Base-by-base conservation (phyloP, 257 asterid species). In the Scutellaria galericulata region DNA sequence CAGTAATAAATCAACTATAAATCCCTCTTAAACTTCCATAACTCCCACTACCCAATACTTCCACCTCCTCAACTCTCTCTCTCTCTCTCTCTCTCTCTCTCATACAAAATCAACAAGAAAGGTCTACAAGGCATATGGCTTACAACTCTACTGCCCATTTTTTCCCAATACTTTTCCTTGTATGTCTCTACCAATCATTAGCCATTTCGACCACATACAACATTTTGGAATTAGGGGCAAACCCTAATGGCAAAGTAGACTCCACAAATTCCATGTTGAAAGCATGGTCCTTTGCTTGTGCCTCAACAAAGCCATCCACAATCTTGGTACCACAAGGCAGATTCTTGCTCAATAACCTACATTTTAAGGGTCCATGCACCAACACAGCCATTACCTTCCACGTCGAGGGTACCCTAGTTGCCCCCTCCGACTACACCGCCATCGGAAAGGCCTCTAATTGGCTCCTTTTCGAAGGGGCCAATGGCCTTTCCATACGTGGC, bases 271-370 rank as follows among this genome's bases (percentile, higher is more conserved):
- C 90, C 1, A 71, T 89, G 11, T 5, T 27, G 37, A 79, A 20
- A 13, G 94, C 91, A 53, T 89, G 96, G 96, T 61, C 74, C 40
- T 72, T 73, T 4, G 91, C 90, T 24, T 90, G 96, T 74, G 84
- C 73, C 40, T 82, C 88, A 5, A 4, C 56, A 10, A 27, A 55
- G 1, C 85, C 91, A 1, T 71, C 84, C 72, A 79, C 79, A 10
- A 79, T 90, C 27, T 62, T 68, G 4, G 84, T 85, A 1, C 96
- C 96, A 6, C 60, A n/a, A 10, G 95, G 96, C 11, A 66, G 77
- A 58, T 86, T 78, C 83, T 60, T 81, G 70, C 59, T 84, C 37
- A 37, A 60, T 15, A 39, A 46, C 58, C 56, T 76, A 13, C 66
- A 61, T 3, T 82, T 88, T 14, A 61, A 41, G 37, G 95, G 95